phyloP scores from a whole-genome alignment of 192 early-diverging fungal species.

The Coemansia sp. region DNA sequence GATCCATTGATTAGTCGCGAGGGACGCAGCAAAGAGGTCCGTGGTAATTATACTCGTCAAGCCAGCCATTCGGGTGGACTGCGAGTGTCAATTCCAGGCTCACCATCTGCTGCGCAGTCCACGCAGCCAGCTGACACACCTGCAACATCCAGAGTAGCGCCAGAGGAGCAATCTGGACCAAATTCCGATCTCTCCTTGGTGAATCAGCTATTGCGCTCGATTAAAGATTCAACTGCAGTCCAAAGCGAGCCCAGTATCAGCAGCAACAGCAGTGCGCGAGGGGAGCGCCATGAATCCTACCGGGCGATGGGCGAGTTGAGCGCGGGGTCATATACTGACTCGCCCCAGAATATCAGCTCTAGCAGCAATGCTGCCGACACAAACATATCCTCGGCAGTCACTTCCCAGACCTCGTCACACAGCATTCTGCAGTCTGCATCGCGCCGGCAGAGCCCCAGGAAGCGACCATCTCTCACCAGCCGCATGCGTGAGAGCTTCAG shows the following conservation, averaged over 20 bases:
- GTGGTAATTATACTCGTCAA: not conserved
- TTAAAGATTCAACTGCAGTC: slow-evolving; percentile 31
- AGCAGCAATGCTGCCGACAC: slow-evolving; percentile 3
- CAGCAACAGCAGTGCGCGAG: not conserved
- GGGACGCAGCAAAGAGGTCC: not conserved
- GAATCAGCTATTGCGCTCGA: slow-evolving; percentile 40
- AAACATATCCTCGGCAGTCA: not conserved
- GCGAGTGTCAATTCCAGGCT: not conserved
- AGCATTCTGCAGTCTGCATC: slow-evolving; percentile 4
- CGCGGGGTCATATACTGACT: not conserved
- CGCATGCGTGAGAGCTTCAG: slow-evolving; percentile 52
- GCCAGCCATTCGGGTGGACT: not conserved
- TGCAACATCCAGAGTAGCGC: not conserved
- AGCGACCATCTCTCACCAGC: slow-evolving; percentile 38
- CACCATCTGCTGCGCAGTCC: slow-evolving; percentile 1
- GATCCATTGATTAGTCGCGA: not conserved
- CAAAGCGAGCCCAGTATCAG: slow-evolving; percentile 2
- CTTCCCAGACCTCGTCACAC: not conserved
- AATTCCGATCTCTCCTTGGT: slow-evolving; percentile 24
- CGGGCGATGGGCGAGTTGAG: not conserved
- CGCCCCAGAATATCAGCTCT: not conserved
- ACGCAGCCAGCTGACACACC: not conserved
- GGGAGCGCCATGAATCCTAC: not conserved
- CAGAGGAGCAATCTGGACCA: not conserved
- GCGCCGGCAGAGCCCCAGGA: slow-evolving; percentile 16